Conservation (phyloP, 2,329 filamentous ascomycete genomes). For the Lachnellula cervina region DNA sequence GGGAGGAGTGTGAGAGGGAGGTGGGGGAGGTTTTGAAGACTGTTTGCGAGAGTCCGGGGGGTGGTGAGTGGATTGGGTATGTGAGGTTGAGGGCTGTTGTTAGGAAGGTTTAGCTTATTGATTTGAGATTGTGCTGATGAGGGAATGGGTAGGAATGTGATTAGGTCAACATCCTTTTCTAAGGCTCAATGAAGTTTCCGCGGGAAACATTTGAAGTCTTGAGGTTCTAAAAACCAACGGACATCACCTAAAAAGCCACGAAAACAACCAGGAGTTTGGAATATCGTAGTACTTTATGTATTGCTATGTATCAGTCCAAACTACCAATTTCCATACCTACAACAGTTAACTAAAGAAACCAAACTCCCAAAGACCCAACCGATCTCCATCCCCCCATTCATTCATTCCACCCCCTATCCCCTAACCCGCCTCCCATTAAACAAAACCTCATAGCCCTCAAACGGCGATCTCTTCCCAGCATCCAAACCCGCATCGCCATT, state of each 20-base stretch:
- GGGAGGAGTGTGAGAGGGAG: constrained; percentile 50
- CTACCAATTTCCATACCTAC: too few relatives aligned
- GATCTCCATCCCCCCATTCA: too few relatives aligned
- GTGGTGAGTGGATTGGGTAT: constrained; percentile 53
- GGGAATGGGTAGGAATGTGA: not conserved
- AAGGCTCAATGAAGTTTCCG: too few relatives aligned
- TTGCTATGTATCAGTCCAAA: too few relatives aligned
- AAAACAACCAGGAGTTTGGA: too few relatives aligned
- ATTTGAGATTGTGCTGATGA: constrained; percentile 4
- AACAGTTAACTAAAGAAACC: too few relatives aligned
- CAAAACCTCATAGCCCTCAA: not conserved
- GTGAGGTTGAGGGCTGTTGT: constrained; percentile 49
- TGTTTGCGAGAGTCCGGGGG: constrained; percentile 51
- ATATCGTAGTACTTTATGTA: too few relatives aligned
- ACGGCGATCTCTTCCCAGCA: not conserved
- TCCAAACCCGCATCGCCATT: not conserved
- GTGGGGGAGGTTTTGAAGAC: constrained; percentile 49
- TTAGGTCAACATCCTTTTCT: not conserved
- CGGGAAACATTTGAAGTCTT: too few relatives aligned
- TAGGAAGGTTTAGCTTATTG: constrained; percentile 29
- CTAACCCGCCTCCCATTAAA: not conserved
- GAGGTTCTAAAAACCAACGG: too few relatives aligned
- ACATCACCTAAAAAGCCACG: too few relatives aligned
- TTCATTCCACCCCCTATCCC: too few relatives aligned
- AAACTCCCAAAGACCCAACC: too few relatives aligned